Conservation (phyloP, 179 eudicot species). For the Actinidia arguta region DNA sequence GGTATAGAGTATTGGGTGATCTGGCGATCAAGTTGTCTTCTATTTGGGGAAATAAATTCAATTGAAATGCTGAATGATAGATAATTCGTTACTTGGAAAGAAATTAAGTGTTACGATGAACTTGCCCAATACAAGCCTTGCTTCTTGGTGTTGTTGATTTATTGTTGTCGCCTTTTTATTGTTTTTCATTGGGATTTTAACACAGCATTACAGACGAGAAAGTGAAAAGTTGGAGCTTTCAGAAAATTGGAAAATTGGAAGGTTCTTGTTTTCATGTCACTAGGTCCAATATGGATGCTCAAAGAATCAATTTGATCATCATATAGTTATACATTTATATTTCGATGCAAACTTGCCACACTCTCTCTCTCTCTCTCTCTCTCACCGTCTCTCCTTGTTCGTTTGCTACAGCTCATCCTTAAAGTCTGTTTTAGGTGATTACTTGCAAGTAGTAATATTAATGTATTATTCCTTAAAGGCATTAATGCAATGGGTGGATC, state of each 20-base stretch:
- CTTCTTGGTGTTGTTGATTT: neutral
- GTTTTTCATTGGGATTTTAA: neutral
- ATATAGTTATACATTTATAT: neutral
- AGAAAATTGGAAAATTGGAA: neutral
- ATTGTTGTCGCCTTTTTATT: neutral
- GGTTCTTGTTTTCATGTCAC: neutral
- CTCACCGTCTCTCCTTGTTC: no score
- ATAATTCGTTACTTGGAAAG: neutral
- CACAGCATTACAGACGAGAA: neutral
- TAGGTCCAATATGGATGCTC: neutral
- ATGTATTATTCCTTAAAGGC: neutral
- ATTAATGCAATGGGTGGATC: neutral
- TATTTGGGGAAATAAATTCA: no score
- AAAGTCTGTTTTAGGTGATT: neutral
- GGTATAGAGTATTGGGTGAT: neutral
- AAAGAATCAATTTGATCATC: neutral
- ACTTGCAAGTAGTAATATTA: neutral
- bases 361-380: no score
- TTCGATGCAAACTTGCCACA: no score
- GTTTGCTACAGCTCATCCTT: no score
- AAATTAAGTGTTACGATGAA: neutral
- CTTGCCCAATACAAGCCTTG: no score
- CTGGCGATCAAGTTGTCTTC: no score
- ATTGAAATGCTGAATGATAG: neutral
- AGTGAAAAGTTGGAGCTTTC: neutral